These are phyloP conservation scores for Arxiozyma telluris DNA, from an alignment of 1,139 yeast genomes.

Conservation along the genomic window DNA sequence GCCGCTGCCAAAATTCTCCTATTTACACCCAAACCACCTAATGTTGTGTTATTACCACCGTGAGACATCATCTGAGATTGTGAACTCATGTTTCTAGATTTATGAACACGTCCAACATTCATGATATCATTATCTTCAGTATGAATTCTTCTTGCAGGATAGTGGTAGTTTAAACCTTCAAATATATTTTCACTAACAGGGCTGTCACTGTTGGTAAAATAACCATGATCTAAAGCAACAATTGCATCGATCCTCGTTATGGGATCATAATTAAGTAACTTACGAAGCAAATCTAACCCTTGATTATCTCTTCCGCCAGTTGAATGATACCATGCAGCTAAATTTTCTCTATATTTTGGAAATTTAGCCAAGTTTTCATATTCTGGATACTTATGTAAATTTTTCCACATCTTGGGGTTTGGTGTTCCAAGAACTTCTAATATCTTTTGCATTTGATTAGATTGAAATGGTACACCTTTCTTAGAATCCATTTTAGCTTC, in stretches of 20 bases:
- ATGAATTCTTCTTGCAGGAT: conserved; percentile 66
- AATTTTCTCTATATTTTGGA: conserved; percentile 56
- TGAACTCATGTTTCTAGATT: conserved; percentile 15
- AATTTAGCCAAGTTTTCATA: conserved; percentile 57
- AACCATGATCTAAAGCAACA: conserved; percentile 65
- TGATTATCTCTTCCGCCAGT: conserved; percentile 64
- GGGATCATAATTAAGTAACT: conserved; percentile 76
- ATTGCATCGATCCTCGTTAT: conserved; percentile 66
- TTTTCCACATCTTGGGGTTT: conserved; percentile 63
- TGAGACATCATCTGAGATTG: conserved; percentile 18
- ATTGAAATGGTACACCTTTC: conserved; percentile 87
- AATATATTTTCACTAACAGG: conserved; percentile 63
- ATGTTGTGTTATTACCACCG: conserved; percentile 19
- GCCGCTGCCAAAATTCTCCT: conserved; percentile 31
- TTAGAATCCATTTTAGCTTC: conserved; percentile 93
- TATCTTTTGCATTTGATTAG: conserved; percentile 82
- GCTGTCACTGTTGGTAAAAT: conserved; percentile 52
- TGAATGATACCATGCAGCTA: conserved; percentile 76
- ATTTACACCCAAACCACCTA: conserved; percentile 30
- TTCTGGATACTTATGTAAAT: conserved; percentile 75
- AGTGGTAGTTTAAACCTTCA: conserved; percentile 52
- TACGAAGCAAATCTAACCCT: conserved; percentile 57
- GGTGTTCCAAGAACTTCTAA: conserved; percentile 91
- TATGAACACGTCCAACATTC: conserved; percentile 13
- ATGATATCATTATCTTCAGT: conserved; percentile 66